Evolutionary conservation across 2,329 filamentous ascomycete genomes (phyloP), one percentile per base, ranked within the genome.

Genomic region (Diaporthe australafricana): DNA sequence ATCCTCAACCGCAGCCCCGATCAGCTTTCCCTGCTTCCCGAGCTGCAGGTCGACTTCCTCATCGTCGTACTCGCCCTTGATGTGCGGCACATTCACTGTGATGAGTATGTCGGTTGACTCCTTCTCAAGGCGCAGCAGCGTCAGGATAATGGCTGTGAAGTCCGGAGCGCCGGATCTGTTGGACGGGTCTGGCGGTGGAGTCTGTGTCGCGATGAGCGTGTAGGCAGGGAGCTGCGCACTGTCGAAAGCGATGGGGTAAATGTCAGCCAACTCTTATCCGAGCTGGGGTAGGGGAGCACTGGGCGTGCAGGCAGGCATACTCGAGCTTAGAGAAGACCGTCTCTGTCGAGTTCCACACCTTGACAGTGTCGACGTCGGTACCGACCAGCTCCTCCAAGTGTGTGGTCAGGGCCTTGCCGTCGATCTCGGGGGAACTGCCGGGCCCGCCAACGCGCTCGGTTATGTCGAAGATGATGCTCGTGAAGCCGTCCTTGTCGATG

Each of bases 401-500:
- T 14, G 87, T 89, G 3, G 91, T 90, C 78, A 92, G 84, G 27
- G 94, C 94, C 55, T 88, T 89, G 70, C 93, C 92, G 77, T 95
- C 91, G 45, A 89, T 88, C 77, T 91, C 88, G 22, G 90, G 85
- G 2, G 85, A 83, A 52, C 83, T 84, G 38, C 87, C 85, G 5
- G 88, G 78, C 17, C 82, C 80, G 72, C 89, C 88, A 27, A 97
- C 92, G 70, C 93, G 92, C 84, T 98, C 92, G 69, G 93, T 93
- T 78, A 98, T 94, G 78, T 98, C 96, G 81, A 98, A 89, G 77
- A 98, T 95, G 80, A 98, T 91, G 83, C 90, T 95, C 3, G 94
- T 94, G 81, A 95, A 95, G 63, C 94, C 95, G 74, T 93, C 88
- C 75, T 89, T 88, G 80, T 97, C 94, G 78, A 98, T 92, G 84